Percentiles rank a stretch among this genome's conserved stretches.
These are phyloP conservation scores for Leishmania braziliensis DNA, from an alignment of 208 protist genomes.

Conservation along the genomic window DNA sequence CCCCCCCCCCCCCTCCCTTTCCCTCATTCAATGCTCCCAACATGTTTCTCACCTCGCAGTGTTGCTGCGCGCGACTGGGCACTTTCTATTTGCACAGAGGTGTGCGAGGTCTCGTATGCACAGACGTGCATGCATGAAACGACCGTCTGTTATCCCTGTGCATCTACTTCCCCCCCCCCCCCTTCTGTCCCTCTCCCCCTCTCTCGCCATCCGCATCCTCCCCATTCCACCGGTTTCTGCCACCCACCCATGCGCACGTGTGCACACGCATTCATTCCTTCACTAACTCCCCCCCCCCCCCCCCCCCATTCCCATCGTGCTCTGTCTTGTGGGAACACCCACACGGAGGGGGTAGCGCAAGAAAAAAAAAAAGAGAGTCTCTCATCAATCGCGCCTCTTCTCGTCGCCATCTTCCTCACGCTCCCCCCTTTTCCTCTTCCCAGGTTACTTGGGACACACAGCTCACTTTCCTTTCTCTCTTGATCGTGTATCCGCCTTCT, in stretches of 20 bases:
- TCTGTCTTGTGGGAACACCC: not conserved
- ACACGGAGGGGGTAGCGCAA: not conserved
- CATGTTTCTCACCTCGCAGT: not conserved
- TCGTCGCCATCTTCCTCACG: not conserved
- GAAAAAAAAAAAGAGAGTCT: not conserved
- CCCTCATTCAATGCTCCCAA: not conserved
- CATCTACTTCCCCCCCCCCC: not conserved
- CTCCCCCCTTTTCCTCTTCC: not conserved
- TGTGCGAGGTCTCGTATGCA: not conserved
- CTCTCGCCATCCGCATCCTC: no score
- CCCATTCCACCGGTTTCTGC: no score
- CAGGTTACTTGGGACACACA: not conserved
- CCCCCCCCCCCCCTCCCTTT: not conserved
- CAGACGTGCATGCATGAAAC: not conserved
- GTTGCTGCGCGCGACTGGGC: not conserved
- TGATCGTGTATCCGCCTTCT: conserved; percentile 2
- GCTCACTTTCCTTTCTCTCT: not conserved
- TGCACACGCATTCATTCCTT: not conserved
- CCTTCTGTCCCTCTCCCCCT: not conserved
- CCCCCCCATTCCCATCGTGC: no score
- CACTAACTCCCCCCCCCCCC: no score
- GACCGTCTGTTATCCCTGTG: not conserved
- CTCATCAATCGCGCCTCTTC: not conserved
- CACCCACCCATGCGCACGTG: not conserved
- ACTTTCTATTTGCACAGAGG: not conserved